These are phyloP conservation scores for Medicago lupulina DNA, from an alignment of 306 rosid genomes.

Conservation along the genomic window DNA sequence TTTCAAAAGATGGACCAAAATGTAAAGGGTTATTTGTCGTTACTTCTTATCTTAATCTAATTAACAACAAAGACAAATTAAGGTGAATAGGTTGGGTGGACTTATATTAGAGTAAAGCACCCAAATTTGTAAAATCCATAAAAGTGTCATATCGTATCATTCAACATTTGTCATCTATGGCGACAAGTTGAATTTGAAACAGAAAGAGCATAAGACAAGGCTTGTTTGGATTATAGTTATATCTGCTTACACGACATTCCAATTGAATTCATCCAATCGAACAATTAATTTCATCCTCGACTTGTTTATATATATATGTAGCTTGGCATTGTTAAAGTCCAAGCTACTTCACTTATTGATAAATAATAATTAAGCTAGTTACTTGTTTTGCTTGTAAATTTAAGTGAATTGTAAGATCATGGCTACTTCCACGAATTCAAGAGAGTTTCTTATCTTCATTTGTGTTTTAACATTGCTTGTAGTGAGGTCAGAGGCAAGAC, in stretches of 20 bases:
- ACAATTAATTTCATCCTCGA: not conserved
- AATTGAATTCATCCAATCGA: not conserved
- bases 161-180: conserved; percentile 24
- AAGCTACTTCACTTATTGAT: not conserved
- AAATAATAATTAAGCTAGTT: not conserved
- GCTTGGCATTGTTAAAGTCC: not conserved
- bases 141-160: not conserved
- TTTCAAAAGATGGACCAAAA: not conserved
- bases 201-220: conserved; percentile 21
- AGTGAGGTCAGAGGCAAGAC: conserved; percentile 43
- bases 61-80: conserved; percentile 28
- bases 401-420: conserved; percentile 6
- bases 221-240: conserved; percentile 33
- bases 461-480: conserved; percentile 32
- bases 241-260: conserved; percentile 42
- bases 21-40: conserved; percentile 36
- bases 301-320: conserved; percentile 4
- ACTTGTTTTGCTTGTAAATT: no score
- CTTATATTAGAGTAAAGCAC: conserved; percentile 5
- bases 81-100: conserved; percentile 37
- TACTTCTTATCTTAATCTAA: not conserved
- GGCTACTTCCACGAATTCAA: conserved; percentile 31
- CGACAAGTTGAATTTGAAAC: conserved; percentile 18
- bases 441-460: conserved; percentile 10
- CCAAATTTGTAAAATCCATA: conserved; percentile 32